Evolutionary conservation across 345 rosid genomes (phyloP), one percentile per base, ranked within the genome.

Genomic region (Corchorus olitorius): DNA sequence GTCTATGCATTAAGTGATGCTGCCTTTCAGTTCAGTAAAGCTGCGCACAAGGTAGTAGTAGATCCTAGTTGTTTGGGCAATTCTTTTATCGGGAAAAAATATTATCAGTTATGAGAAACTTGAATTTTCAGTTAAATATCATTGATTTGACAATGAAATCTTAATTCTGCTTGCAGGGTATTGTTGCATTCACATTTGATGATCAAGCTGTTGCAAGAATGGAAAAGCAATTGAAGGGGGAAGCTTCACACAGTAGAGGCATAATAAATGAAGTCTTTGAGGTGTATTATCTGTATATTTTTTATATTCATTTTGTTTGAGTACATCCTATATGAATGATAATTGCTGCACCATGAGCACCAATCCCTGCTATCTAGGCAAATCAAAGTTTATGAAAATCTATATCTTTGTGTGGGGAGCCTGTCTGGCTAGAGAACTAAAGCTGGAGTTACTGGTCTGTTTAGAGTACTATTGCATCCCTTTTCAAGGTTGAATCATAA

Each of bases 1-100:
- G 90, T 95, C 16, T 95, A 88, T 81, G 99, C 99, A 58, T 78
- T 94, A 83, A 93, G 97, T 78, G 99, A 95, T 80, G 98, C 98
- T 68, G 90, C 99, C 79, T 90, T 97, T 78, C 99, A 95, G 73
- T 95, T 95, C 84, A 93, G 95, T 86, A 95, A 90, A 89, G 97
- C 97, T 83, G 99, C 98, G 75, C 99, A 90, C 81, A 93, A 95
- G 98, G 99, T 95, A 88, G 48, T 53, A 50, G 63, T 61, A 43
- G 72, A 52, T 65, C 46, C 83, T 53, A 64, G 19, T 16, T 52
- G 48, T 65, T 15, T 43, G 15, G 43, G 4, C 41, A 43, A 19
- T 65, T 65, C 2, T 14, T 6, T 37, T 62, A 13, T 61, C 2
- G 16, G 48, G 35, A 2, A 62, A 55, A n/a, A n/a, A 48, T 14